Conservation (phyloP, 1,139 yeast species). For the Geotrichum restrictum region DNA sequence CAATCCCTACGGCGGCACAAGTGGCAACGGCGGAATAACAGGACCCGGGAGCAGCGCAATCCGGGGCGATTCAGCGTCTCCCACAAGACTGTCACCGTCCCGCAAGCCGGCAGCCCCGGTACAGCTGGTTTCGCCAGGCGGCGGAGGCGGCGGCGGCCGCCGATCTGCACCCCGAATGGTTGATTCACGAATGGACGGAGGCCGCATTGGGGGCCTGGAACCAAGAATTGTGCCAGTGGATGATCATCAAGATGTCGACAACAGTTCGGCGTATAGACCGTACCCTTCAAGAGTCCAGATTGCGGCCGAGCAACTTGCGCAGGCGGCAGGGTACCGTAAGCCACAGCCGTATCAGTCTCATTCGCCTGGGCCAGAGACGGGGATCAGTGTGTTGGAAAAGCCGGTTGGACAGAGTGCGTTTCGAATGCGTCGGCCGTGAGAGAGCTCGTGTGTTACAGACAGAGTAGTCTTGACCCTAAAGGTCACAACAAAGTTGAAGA, state of each 20-base stretch:
- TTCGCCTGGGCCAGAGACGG: slow-evolving; percentile 5
- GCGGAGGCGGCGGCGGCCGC: no score
- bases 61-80: slow-evolving; percentile 16
- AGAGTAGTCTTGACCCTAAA: no score
- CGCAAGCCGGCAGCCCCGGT: slow-evolving; percentile 9
- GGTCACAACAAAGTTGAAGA: no score
- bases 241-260: slow-evolving; percentile 18
- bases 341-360: no score
- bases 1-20: slow-evolving; percentile 16
- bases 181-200: no score
- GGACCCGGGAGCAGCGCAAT: slow-evolving; percentile 8
- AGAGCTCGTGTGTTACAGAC: no score
- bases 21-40: no score
- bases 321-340: slow-evolving; percentile 4
- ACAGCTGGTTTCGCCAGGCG: not conserved
- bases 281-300: not conserved
- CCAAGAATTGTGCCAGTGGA: slow-evolving; percentile 20
- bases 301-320: no score
- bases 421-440: slow-evolving; percentile 15
- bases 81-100: not conserved
- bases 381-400: slow-evolving; percentile 22
- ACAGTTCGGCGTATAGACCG: slow-evolving; percentile 8
- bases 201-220: no score
- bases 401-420: slow-evolving; percentile 26
- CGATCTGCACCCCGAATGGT: no score